phyloP scores from a whole-genome alignment of 495 filamentous ascomycete species.

The Penicillium cinerascens region DNA sequence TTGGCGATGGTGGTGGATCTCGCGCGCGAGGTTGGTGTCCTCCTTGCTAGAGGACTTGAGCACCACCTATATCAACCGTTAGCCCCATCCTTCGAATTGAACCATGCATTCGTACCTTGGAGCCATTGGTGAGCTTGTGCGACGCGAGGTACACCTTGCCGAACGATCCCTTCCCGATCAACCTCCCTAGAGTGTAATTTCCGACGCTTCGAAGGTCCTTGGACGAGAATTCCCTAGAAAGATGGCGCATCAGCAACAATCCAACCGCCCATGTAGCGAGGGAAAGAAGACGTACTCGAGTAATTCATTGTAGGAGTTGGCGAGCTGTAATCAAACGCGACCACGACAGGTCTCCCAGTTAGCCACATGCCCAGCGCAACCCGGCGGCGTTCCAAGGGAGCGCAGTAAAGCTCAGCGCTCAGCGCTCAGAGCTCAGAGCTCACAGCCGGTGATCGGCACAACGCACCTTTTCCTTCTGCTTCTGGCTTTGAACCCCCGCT shows the following conservation, averaged over 20 bases:
- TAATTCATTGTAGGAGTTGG: conserved; percentile 92
- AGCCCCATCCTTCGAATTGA: neutral
- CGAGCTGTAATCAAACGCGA: conserved; percentile 60
- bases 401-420: neutral
- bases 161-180: conserved; percentile 97
- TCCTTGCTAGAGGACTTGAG: conserved; percentile 97
- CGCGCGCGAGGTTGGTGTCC: conserved; percentile 89
- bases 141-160: conserved; percentile 96
- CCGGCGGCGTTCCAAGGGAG: neutral
- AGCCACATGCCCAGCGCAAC: conserved; percentile 16
- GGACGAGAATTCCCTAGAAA: conserved; percentile 85
- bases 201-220: conserved; percentile 87
- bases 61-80: conserved; percentile 63
- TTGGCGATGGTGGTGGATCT: conserved; percentile 98
- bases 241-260: conserved; percentile 17
- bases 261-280: neutral
- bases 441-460: neutral
- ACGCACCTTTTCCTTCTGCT: conserved; percentile 88
- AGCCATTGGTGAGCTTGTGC: conserved; percentile 97
- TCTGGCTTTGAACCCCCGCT: conserved; percentile 86
- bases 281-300: conserved; percentile 65
- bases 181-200: conserved; percentile 84
- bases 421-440: neutral
- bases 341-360: conserved; percentile 14
- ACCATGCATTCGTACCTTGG: conserved; percentile 63